These are phyloP conservation scores for Gymnopus androsaceus DNA, from an alignment of 1,284 basidiomycete genomes.

Conservation along the genomic window DNA sequence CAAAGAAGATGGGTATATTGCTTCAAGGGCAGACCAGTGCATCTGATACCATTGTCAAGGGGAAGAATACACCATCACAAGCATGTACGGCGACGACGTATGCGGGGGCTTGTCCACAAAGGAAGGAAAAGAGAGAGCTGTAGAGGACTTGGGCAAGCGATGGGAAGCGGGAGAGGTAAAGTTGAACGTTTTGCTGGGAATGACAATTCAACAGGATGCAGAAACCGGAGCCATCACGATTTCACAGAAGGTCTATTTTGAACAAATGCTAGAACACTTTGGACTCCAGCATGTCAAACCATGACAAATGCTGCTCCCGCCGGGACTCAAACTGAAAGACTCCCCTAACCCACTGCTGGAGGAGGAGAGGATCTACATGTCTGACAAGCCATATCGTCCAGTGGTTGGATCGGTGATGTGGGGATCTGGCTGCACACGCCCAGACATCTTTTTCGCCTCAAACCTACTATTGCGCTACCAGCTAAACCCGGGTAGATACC, in stretches of 20 bases:
- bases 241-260: neutral
- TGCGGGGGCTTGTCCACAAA: neutral
- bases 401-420: no score
- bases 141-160: neutral
- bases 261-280: neutral
- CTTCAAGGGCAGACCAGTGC: slow-evolving; percentile 23
- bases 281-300: neutral
- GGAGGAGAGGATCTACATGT: no score
- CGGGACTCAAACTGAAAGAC: no score
- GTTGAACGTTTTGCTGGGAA: neutral
- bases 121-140: neutral
- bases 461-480: slow-evolving; percentile 22
- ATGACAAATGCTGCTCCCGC: no score
- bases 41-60: slow-evolving; percentile 26
- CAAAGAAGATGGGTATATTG: no score
- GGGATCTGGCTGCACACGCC: slow-evolving; percentile 19
- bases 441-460: slow-evolving; percentile 30
- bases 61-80: neutral
- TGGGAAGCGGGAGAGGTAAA: neutral
- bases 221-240: neutral
- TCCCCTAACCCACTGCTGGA: no score
- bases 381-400: no score
- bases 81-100: slow-evolving; percentile 7
- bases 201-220: neutral
- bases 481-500: slow-evolving; percentile 19